Conservation (phyloP, 257 asterid species). For the Voacanga thouarsii region DNA sequence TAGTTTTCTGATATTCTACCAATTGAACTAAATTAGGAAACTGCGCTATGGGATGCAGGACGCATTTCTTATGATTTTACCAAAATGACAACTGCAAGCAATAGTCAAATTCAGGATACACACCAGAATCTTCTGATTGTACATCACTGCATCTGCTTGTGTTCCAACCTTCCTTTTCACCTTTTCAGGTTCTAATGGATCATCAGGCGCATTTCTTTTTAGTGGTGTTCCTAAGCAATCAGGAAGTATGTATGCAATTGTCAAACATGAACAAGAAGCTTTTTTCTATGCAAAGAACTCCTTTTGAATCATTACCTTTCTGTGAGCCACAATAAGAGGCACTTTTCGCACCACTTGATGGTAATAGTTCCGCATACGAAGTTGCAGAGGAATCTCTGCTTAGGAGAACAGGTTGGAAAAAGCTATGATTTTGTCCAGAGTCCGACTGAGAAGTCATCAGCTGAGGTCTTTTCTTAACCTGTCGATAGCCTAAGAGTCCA, state of each 20-base stretch:
- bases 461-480: constrained; percentile 32
- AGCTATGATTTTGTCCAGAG: constrained; percentile 29
- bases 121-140: constrained; percentile 36
- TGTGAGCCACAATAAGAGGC: not conserved
- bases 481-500: constrained; percentile 76
- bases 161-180: constrained; percentile 34
- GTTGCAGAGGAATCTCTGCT: constrained; percentile 31
- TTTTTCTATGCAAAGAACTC: not conserved
- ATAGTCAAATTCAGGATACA: constrained; percentile 9
- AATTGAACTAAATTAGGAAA: not conserved
- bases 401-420: constrained; percentile 47
- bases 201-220: constrained; percentile 52
- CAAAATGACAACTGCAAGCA: not conserved
- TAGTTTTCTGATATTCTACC: not conserved
- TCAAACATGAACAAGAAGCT: not conserved
- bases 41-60: not conserved
- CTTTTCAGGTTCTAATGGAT: constrained; percentile 40
- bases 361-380: constrained; percentile 27
- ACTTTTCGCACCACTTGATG: constrained; percentile 27
- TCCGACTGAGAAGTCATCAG: constrained; percentile 28
- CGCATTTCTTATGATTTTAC: not conserved
- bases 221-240: constrained; percentile 31
- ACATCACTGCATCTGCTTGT: constrained; percentile 13
- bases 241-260: constrained; percentile 5
- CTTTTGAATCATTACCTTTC: constrained; percentile 1